These are phyloP conservation scores for Teratosphaeria zuluensis DNA, from an alignment of 2,329 filamentous ascomycete species.

Conservation along the genomic window DNA sequence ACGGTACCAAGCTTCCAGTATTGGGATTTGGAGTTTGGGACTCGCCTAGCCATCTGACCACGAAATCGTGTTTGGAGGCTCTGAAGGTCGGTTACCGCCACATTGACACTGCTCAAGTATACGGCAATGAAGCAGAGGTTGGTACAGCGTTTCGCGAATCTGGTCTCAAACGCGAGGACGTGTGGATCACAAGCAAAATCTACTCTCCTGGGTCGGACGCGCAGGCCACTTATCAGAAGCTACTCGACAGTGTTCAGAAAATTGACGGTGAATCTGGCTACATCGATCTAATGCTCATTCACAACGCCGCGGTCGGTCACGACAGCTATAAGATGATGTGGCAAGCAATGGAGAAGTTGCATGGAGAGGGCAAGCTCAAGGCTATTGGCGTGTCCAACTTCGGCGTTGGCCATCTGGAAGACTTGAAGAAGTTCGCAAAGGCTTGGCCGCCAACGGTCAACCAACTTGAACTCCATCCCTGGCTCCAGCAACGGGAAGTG, in stretches of 20 bases:
- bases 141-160: constrained; percentile 53
- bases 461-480: constrained; percentile 67
- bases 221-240: constrained; percentile 50
- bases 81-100: constrained; percentile 52
- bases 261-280: constrained; percentile 51
- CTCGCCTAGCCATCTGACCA: constrained; percentile 36
- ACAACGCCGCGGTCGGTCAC: constrained; percentile 49
- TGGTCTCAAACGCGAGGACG: constrained; percentile 45
- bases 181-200: constrained; percentile 67
- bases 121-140: constrained; percentile 59
- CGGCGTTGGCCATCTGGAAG: constrained; percentile 53
- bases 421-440: constrained; percentile 56
- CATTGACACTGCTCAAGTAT: constrained; percentile 60
- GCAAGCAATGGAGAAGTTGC: constrained; percentile 54
- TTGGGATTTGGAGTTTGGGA: constrained; percentile 62
- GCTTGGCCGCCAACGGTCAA: constrained; percentile 63
- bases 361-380: constrained; percentile 50
- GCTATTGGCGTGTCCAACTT: constrained; percentile 67
- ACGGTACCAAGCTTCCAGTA: constrained; percentile 46
- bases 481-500: constrained; percentile 55
- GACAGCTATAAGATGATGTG: constrained; percentile 53
- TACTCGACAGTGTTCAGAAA: constrained; percentile 53
- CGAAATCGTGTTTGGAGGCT: constrained; percentile 49
- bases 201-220: constrained; percentile 43
- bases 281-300: constrained; percentile 63